phyloP scores from a whole-genome alignment of 257 asterid species.

The Handroanthus guayacan region DNA sequence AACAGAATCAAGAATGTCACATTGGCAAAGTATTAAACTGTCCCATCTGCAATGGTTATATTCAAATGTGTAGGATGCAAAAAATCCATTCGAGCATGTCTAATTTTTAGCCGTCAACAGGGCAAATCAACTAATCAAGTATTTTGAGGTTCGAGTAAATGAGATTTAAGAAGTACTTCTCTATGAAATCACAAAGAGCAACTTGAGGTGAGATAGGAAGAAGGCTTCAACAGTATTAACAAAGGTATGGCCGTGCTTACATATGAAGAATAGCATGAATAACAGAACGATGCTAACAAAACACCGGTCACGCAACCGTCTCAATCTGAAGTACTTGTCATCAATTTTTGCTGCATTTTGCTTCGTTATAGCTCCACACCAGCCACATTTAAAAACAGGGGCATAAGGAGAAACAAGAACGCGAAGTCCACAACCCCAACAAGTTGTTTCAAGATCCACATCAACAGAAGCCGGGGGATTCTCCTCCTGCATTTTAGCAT shows the following conservation, averaged over 20 bases:
- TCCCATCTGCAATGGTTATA: constrained; percentile 16
- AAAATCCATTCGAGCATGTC: constrained; percentile 24
- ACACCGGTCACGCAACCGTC: constrained; percentile 79
- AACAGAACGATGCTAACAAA: constrained; percentile 63
- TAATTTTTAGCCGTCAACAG: constrained; percentile 9
- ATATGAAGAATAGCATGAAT: constrained; percentile 77
- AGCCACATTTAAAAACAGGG: constrained; percentile 80
- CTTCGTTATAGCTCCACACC: constrained; percentile 96
- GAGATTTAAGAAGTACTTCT: constrained; percentile 6
- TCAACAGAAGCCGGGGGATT: constrained; percentile 45
- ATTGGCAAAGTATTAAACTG: constrained; percentile 1
- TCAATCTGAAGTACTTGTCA: constrained; percentile 55
- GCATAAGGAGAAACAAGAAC: constrained; percentile 78
- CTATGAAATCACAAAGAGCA: constrained; percentile 8
- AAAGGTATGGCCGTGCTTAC: constrained; percentile 77
- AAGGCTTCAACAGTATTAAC: neutral
- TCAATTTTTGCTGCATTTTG: constrained; percentile 55
- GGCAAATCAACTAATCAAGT: neutral
- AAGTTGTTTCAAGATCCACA: constrained; percentile 73
- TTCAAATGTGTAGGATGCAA: constrained; percentile 16
- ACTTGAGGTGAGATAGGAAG: constrained; percentile 11
- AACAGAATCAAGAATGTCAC: constrained; percentile 13
- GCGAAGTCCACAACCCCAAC: constrained; percentile 98
- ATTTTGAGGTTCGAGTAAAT: neutral
- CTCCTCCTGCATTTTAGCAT: constrained; percentile 61